A percentile compares a stretch with the other conserved stretches of the same genome.
These are phyloP conservation scores for Rhexocercosporidium sp. DNA, from an alignment of 2,329 filamentous ascomycete genomes.

Conservation along the genomic window DNA sequence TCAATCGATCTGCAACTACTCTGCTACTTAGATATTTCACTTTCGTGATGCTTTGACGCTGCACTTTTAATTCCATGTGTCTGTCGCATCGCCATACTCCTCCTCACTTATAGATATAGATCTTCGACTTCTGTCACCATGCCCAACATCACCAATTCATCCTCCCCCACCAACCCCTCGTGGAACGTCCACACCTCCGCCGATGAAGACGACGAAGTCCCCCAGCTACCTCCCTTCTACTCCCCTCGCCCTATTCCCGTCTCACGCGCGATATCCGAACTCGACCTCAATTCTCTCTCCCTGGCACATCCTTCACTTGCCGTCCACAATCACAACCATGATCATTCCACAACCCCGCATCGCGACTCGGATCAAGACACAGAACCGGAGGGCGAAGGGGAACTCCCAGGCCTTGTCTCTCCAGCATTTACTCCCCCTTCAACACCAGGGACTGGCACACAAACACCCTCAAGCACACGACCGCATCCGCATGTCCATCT, in stretches of 20 bases:
- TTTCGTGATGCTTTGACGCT: background rate
- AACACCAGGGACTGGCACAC: constrained; percentile 67
- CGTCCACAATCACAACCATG: background rate
- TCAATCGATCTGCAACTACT: background rate
- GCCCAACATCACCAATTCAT: constrained; percentile 22
- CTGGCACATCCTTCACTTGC: constrained; percentile 19
- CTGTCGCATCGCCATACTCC: background rate
- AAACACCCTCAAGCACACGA: constrained; percentile 45
- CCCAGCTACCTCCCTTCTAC: constrained; percentile 43
- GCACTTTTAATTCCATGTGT: background rate
- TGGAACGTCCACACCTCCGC: constrained; percentile 24
- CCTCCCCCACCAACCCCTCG: constrained; percentile 19
- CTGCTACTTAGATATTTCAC: background rate
- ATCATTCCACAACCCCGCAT: background rate
- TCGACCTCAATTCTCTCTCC: constrained; percentile 38
- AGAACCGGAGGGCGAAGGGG: constrained; percentile 18
- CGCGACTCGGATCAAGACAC: constrained; percentile 22
- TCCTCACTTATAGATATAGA: background rate
- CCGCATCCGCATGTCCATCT: constrained; percentile 23
- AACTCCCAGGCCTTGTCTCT: constrained; percentile 67
- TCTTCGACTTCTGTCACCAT: constrained; percentile 9
- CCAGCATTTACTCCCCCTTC: constrained; percentile 80
- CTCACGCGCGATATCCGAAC: constrained; percentile 42
- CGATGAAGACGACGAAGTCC: constrained; percentile 34
- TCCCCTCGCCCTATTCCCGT: constrained; percentile 43